A percentile compares a stretch with the other conserved stretches of the same genome.
phyloP scores from a whole-genome alignment of 1,284 basidiomycete genomes.

The Cerrena zonata region DNA sequence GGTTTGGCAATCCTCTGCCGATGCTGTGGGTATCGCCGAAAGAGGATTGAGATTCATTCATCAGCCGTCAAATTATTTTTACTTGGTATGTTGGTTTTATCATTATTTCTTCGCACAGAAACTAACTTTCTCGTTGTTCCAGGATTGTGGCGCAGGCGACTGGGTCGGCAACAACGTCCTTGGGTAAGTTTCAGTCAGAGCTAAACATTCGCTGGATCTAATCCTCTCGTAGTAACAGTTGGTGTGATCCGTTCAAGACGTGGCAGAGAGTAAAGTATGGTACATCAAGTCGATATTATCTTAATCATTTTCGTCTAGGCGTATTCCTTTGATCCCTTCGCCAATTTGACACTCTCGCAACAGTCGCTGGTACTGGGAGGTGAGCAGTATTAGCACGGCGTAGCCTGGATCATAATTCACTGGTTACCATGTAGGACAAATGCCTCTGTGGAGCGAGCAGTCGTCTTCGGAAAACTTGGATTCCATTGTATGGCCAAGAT shows the following conservation, averaged over 20 bases:
- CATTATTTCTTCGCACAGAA: neutral
- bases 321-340: constrained; percentile 68
- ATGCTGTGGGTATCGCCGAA: constrained; percentile 17
- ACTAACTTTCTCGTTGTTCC: neutral
- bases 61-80: constrained; percentile 24
- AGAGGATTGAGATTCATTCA: constrained; percentile 19
- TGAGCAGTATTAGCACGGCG: too few species aligned
- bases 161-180: constrained; percentile 56
- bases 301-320: constrained; percentile 23
- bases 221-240: constrained; percentile 34
- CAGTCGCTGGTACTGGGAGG: constrained; percentile 60
- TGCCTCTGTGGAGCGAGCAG: constrained; percentile 75
- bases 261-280: constrained; percentile 48
- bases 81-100: constrained; percentile 21
- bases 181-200: constrained; percentile 20
- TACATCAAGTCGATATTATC: neutral
- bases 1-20: constrained; percentile 21
- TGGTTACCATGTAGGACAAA: constrained; percentile 35
- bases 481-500: constrained; percentile 68
- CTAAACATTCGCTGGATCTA: too few species aligned
- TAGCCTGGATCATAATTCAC: neutral
- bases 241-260: constrained; percentile 72
- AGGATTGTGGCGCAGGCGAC: constrained; percentile 74
- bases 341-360: constrained; percentile 45
- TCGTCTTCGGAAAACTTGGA: constrained; percentile 66